A percentile compares a stretch with the other conserved stretches of the same genome.
These are phyloP conservation scores for Plenodomus biglobosus DNA, from an alignment of 2,329 filamentous ascomycete species.

Conservation along the genomic window DNA sequence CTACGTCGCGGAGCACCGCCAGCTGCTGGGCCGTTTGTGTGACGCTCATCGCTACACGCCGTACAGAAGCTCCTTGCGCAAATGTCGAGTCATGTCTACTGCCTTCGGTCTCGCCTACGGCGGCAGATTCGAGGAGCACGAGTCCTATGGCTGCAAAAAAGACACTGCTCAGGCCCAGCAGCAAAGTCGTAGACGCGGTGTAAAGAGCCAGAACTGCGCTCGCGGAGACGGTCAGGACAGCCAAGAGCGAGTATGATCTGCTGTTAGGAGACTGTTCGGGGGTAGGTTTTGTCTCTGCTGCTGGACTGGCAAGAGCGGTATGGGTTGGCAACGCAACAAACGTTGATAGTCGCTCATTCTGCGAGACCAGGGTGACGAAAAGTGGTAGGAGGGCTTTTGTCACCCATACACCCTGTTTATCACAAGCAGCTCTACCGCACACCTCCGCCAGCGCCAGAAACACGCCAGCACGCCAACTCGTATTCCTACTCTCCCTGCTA, in stretches of 20 bases:
- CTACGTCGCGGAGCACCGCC: constrained; percentile 34
- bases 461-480: constrained; percentile 46
- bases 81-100: constrained; percentile 38
- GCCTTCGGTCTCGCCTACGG: constrained; percentile 26
- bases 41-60: constrained; percentile 29
- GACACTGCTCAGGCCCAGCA: constrained; percentile 48
- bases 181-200: constrained; percentile 38
- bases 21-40: constrained; percentile 26
- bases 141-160: constrained; percentile 46
- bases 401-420: constrained; percentile 49
- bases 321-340: constrained; percentile 28
- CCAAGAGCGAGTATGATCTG: constrained; percentile 35
- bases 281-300: constrained; percentile 14
- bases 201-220: constrained; percentile 40
- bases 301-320: constrained; percentile 22
- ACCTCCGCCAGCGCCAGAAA: constrained; percentile 48
- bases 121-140: constrained; percentile 43
- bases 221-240: constrained; percentile 40
- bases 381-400: constrained; percentile 46
- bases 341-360: constrained; percentile 29
- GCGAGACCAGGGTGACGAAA: constrained; percentile 34
- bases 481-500: constrained; percentile 27
- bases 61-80: constrained; percentile 37
- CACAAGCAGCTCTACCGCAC: constrained; percentile 49
- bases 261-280: constrained; percentile 18